phyloP scores from a whole-genome alignment of 306 rosid species.

The Boehmeria nivea region DNA sequence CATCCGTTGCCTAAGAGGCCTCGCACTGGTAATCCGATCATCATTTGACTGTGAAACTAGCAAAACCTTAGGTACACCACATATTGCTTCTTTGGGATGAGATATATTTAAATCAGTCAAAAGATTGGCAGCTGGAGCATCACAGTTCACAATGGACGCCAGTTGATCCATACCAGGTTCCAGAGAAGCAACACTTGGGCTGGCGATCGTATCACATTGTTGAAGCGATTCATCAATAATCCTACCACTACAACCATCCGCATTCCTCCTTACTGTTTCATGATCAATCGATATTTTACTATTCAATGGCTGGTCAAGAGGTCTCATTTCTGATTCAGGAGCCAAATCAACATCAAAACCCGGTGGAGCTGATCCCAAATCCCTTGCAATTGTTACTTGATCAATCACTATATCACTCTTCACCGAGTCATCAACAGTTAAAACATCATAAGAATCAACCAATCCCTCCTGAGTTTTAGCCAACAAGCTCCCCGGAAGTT shows the following conservation, averaged over 20 bases:
- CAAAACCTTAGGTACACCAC: constrained; percentile 22
- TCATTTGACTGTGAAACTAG: constrained; percentile 7
- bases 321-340: neutral
- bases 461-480: constrained; percentile 14
- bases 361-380: neutral
- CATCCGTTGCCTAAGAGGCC: too few species aligned
- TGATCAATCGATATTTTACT: neutral
- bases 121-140: constrained; percentile 2
- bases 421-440: neutral
- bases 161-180: too few species aligned
- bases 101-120: constrained; percentile 7
- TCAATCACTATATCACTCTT: constrained; percentile 8
- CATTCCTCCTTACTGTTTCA: neutral
- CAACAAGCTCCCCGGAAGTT: constrained; percentile 25
- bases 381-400: neutral
- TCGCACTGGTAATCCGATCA: constrained; percentile 20
- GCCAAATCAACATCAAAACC: neutral
- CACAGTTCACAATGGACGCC: constrained; percentile 14
- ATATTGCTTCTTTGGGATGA: constrained; percentile 12
- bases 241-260: neutral
- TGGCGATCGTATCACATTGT: constrained; percentile 4
- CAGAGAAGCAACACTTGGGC: neutral
- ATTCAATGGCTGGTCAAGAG: neutral
- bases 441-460: constrained; percentile 1
- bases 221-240: constrained; percentile 8